Base-by-base conservation (phyloP, 257 asterid species). In the Gynochthodes officinalis region DNA sequence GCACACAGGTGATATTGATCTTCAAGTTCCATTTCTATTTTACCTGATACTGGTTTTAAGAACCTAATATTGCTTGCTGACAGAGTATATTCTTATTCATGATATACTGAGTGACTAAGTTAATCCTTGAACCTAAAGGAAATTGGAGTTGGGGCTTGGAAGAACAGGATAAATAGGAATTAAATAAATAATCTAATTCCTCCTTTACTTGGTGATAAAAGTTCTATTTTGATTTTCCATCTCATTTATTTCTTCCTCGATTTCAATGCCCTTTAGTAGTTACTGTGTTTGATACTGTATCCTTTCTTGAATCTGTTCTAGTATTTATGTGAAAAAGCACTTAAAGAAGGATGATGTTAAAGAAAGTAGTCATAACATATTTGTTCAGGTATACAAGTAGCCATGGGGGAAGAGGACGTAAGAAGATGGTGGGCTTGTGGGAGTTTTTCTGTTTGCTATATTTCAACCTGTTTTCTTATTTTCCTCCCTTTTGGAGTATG, bases 1-100 rank as follows among this genome's bases (percentile, higher is more conserved):
- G 86, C 98, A 13, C 96, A 83, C 78, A 94, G 99, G 99, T 91
- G 79, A 54, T 42, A n/a, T 40, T 52, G 15, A 6, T 72, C 49
- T 23, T 53, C 23, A 23, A 19, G 25, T 44, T 72, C n/a, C 53
- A 25, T 27, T 32, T 13, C 62, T 21, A 65, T 48, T 21, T 63
- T 40, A 3, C 15, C 30, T 28, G 39, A 0, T 23, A 46, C 32
- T 12, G 19, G 13, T 39, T 11, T 23, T 32, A 16, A n/a, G 43
- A 33, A 50, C 14, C 52, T 32, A 40, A 66, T 5, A n/a, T 5
- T 46, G 49, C 27, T 44, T 66, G 27, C 71, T 46, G 15, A 2
- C 23, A 16, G 55, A 39, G 46, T 48, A 49, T 48, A 48, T 67
- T 27, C 40, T 18, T 21, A 7, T 66, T 19, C 39, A 66, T 15